Percentiles rank a stretch among this genome's conserved stretches.
phyloP scores from a whole-genome alignment of 108 stramenopile genomes.

The Pseudonitzschia multiseries region DNA sequence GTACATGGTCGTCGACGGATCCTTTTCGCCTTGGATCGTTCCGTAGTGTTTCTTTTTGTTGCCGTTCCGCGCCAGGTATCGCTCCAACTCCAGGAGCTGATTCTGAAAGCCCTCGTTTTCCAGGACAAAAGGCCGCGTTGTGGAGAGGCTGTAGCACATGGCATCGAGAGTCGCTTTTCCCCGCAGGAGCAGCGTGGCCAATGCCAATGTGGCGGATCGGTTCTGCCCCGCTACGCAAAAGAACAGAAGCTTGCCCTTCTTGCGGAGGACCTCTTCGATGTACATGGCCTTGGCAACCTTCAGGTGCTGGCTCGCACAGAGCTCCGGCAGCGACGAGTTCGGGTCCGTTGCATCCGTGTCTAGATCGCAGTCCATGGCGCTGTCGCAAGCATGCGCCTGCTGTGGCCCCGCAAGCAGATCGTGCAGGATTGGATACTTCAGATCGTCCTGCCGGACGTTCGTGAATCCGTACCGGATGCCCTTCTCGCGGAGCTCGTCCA shows the following conservation, averaged over 20 bases:
- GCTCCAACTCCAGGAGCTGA: constrained; percentile 68
- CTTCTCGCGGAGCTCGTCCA: constrained; percentile 58
- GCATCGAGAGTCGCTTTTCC: constrained; percentile 55
- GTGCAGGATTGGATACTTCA: constrained; percentile 69
- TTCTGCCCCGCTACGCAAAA: constrained; percentile 84
- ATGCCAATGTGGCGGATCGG: constrained; percentile 55
- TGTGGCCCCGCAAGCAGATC: not conserved
- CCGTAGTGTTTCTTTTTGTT: constrained; percentile 2
- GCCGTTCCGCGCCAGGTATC: constrained; percentile 30
- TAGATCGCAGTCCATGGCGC: not conserved
- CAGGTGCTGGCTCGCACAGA: constrained; percentile 47
- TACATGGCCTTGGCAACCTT: constrained; percentile 61
- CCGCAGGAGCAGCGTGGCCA: constrained; percentile 49
- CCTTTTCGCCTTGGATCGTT: not conserved
- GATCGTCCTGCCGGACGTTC: constrained; percentile 66
- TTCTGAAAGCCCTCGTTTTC: constrained; percentile 78
- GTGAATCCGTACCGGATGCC: constrained; percentile 73
- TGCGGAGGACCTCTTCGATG: constrained; percentile 34
- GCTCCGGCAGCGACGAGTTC: not conserved
- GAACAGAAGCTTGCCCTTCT: constrained; percentile 53
- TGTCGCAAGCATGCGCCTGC: not conserved
- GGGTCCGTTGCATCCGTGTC: not conserved
- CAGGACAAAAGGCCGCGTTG: constrained; percentile 62
- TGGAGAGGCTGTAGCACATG: constrained; percentile 36
- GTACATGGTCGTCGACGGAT: constrained; percentile 8